Evolutionary conservation across 257 asterid species (phyloP).

Genomic region (Pogostemon cablin): DNA sequence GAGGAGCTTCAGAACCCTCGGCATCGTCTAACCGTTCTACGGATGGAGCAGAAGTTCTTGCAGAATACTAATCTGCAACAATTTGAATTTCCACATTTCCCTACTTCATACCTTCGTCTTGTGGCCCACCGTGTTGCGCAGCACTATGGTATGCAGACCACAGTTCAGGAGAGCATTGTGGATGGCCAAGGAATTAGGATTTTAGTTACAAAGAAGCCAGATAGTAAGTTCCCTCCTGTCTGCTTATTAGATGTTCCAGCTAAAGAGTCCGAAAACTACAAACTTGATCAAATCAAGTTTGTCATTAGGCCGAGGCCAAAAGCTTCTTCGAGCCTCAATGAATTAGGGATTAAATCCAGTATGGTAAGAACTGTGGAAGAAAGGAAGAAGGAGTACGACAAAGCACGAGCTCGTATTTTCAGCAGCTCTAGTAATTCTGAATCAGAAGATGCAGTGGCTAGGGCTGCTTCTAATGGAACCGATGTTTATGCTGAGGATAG

Average conservation of each 20-base stretch:
- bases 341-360: conserved; percentile 51
- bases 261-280: conserved; percentile 61
- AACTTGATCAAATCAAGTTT: conserved; percentile 64
- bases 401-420: conserved; percentile 95
- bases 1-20: conserved; percentile 96
- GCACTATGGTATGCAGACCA: conserved; percentile 86
- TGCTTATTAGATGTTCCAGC: conserved; percentile 80
- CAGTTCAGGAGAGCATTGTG: conserved; percentile 63
- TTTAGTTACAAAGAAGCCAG: conserved; percentile 69
- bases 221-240: conserved; percentile 65
- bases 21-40: conserved; percentile 85
- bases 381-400: conserved; percentile 88
- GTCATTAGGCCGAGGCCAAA: conserved; percentile 79
- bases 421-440: conserved; percentile 54
- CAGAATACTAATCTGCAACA: conserved; percentile 55
- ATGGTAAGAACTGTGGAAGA: conserved; percentile 80
- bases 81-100: conserved; percentile 77
- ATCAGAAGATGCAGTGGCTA: conserved; percentile 44
- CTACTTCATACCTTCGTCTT: conserved; percentile 74
- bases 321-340: conserved; percentile 44
- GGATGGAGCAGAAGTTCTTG: conserved; percentile 87
- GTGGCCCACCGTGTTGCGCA: conserved; percentile 94
- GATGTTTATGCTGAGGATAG: conserved; percentile 46
- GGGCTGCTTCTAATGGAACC: conserved; percentile 50
- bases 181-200: conserved; percentile 78